Evolutionary conservation across 148 eudicot genomes (phyloP), one percentile per base, ranked within the genome.

Genomic region (Spergularia bocconei): DNA sequence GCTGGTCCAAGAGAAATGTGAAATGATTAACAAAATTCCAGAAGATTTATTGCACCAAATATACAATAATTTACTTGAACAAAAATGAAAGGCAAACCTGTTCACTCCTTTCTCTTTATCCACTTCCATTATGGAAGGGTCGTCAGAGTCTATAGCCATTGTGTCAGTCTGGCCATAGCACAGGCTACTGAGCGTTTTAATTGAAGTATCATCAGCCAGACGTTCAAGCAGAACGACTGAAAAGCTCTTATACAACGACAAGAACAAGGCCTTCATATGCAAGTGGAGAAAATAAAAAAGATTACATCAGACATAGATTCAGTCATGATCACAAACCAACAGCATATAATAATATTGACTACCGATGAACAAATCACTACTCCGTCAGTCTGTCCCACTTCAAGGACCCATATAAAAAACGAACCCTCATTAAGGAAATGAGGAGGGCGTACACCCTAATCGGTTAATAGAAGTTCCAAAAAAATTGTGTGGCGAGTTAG

Each of bases 101-200:
- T 85, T 59, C 39, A 67, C 72, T 77, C 73, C 90, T 74, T 85
- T 86, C 50, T 90, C 97, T 74, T 87, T 83, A 75, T 92, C 98
- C 75, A 87, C 75, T 63, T 92, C 97, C 97, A 90, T 95, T 44
- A 77, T 85, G 72, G 89, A 79, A 52, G 85, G 73, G 60, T 83
- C 92, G 50, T 92, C 97, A 61, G 82, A 81, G 60, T 95, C 97
- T 72, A 95, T 44, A 56, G 96, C 85, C 99, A 95, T 95, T 52
- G 82, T 88, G 78, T 90, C 97, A 44, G 84, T 62, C 74, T 79
- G 83, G 76, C 76, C 85, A 65, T 86, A 71, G 47, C 63, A 82
- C 68, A 82, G 70, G 82, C 79, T 75, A 25, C 63, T 84, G 57
- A 77, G 85, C 58, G 80, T 74, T 66, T 88, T 88, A 65, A 88